Base-by-base conservation (phyloP, 2,329 filamentous ascomycete genomes). In the Colletotrichum chrysophilum region DNA sequence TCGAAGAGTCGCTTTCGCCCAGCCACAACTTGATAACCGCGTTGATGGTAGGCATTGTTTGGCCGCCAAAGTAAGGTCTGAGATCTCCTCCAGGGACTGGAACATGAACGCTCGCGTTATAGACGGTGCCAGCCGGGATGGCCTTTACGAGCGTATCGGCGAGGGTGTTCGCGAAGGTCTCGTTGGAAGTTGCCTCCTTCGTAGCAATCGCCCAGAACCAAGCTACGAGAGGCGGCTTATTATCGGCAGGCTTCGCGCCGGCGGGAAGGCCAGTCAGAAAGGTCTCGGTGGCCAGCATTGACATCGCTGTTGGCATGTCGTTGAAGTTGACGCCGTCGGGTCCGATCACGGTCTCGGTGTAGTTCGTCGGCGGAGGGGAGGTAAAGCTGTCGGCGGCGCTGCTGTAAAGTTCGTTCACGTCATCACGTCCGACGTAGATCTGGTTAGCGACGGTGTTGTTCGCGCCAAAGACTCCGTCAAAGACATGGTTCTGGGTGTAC, bases 271-370 rank as follows among this genome's bases (percentile, higher is more conserved):
- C 30, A 13, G 36, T 30, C 18, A 73, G 16, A 7, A 69, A 73
- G 1, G 36, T 69, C 18, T 72, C 70, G 34, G 13, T 38, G 4
- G 70, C 70, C 4, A 72, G 30, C 16, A 60, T 72, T 1, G 70
- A 72, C 64, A 72, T 72, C 26, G 70, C 70, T 7, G 55, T 60
- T 14, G 36, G 64, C 9, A 68, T 34, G 8, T 72, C 70, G 32
- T 68, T 72, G 70, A 72, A 72, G 34, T 61, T 72, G 52, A 21
- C 70, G 8, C 70, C 70, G 28, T 72, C 70, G 7, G 70, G 68
- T 6, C 68, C 68, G 58, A 70, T 70, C 4, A 70, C 68, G 28
- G 58, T 70, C 28, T 55, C 26, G 3, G 68, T 70, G 26, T 70
- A 70, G 14, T 70, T 65, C 21, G 68, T 32, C 26, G 68, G 56